Base-by-base conservation (phyloP, 495 filamentous ascomycete genomes). In the Trichocladium antarcticum region DNA sequence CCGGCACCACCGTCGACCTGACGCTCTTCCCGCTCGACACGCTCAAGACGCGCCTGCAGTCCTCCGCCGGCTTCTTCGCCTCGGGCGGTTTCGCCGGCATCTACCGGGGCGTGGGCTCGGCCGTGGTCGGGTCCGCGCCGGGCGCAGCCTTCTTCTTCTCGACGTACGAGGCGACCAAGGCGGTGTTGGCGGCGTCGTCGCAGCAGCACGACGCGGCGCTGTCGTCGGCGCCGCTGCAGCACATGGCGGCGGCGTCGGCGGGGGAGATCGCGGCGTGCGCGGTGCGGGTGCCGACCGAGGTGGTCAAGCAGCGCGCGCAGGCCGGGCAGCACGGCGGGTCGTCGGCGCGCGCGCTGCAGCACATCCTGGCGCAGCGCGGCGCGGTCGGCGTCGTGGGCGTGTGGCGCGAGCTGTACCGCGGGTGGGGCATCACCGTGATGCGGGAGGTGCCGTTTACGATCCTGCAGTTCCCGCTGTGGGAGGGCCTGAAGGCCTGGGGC, bases 121-220 rank as follows among this genome's bases (percentile, higher is more conserved):
- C 81, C 5, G 63, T 88, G 27, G 79, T 96, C 57, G 92, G 92
- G n/a, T 95, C 88, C 31, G 93, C 93, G 0, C 92, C 92, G 6
- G 89, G 88, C n/a, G 92, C 92, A 6, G 90, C 92, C 36, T 87
- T 95, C 54, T 98, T 98, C 78, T 98, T 98, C 78, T 85, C 87
- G 62, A 93, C 89, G 48, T 98, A 98, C 70, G 92, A 98, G 62
- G 70, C 77, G 42, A 72, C 83, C 36, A 97, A 96, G 62, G 56
- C 70, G 5, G 57, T 77, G 10, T 68, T 87, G 31, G 6, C 44
- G 49, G 32, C 34, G 5, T 19, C 32, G 10, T 14, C 31, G 7
- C 31, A 10, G 27, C 27, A 29, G 5, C 31, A 14, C 31, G 12
- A 37, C 61, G 29, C 36, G 71, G 19, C 70, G 78, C 34, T 11